These are phyloP conservation scores for Cornus florida DNA, from an alignment of 148 eudicot genomes.

Conservation along the genomic window DNA sequence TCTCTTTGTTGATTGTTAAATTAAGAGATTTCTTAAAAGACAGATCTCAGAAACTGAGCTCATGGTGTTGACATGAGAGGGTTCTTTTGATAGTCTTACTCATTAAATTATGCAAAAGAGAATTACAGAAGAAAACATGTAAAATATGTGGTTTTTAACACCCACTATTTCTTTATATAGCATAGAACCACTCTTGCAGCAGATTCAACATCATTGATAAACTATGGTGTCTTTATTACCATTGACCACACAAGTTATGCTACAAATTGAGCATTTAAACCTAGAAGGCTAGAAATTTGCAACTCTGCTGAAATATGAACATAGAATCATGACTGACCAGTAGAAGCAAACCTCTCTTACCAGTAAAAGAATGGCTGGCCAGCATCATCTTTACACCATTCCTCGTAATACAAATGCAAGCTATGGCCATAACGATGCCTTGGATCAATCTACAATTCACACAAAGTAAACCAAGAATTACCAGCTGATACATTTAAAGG, in stretches of 20 bases:
- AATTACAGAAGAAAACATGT: not conserved
- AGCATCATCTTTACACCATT: constrained; percentile 66
- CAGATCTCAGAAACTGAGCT: too few species aligned
- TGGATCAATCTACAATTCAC: constrained; percentile 74
- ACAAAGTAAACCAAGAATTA: not conserved
- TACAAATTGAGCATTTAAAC: not conserved
- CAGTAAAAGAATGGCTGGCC: constrained; percentile 97
- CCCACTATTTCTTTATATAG: not conserved
- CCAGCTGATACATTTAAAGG: not conserved
- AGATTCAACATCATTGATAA: not conserved
- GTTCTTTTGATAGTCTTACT: too few species aligned
- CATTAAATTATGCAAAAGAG: not conserved
- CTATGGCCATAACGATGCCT: constrained; percentile 95
- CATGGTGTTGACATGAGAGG: too few species aligned
- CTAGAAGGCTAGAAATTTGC: too few species aligned
- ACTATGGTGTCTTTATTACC: not conserved
- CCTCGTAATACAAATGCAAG: constrained; percentile 81
- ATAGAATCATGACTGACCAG: not conserved
- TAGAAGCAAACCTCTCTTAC: constrained; percentile 38
- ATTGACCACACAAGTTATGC: not conserved
- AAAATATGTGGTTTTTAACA: not conserved
- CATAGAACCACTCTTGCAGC: not conserved
- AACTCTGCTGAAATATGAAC: not conserved
- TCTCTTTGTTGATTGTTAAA: too few species aligned
- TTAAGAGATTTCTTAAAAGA: too few species aligned